Conservation (phyloP, 768 basidiomycete genomes). For the Leccinum obscurum region DNA sequence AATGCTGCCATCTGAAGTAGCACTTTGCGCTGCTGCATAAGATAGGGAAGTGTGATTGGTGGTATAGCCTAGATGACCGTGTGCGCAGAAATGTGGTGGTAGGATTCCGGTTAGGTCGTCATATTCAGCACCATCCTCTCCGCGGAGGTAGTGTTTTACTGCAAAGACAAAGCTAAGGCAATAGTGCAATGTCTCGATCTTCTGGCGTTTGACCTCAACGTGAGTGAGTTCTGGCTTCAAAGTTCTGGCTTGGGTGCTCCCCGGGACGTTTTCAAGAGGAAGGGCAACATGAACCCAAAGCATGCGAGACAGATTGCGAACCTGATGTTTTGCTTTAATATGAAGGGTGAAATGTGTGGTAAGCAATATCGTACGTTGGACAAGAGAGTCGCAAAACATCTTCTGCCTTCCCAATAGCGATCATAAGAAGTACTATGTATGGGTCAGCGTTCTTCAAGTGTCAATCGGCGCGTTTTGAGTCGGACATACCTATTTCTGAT, state of each 20-base stretch:
- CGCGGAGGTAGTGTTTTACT: constrained; percentile 78
- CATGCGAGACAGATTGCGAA: constrained; percentile 74
- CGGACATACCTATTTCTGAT: constrained; percentile 61
- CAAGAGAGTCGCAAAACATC: constrained; percentile 70
- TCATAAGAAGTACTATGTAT: constrained; percentile 74
- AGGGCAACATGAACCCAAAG: constrained; percentile 80
- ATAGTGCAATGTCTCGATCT: constrained; percentile 69
- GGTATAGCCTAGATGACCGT: constrained; percentile 44
- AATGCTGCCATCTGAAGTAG: constrained; percentile 26
- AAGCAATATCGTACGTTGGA: constrained; percentile 48
- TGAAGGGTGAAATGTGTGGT: neutral
- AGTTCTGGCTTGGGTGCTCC: constrained; percentile 52
- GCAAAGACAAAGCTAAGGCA: constrained; percentile 72
- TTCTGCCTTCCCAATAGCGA: constrained; percentile 87
- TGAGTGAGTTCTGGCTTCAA: constrained; percentile 46
- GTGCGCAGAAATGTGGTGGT: constrained; percentile 57
- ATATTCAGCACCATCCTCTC: constrained; percentile 73
- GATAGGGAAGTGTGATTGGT: constrained; percentile 36
- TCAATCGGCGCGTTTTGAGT: neutral
- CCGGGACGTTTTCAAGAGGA: constrained; percentile 48
- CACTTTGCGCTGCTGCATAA: constrained; percentile 43
- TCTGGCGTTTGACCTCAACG: constrained; percentile 58
- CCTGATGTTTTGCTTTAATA: constrained; percentile 29
- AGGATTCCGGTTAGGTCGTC: constrained; percentile 68
- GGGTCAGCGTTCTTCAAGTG: neutral